Percentiles rank a stretch among this genome's conserved stretches.
Conservation (phyloP, 352 stramenopile species). For the Globisporangium acanthophoron region DNA sequence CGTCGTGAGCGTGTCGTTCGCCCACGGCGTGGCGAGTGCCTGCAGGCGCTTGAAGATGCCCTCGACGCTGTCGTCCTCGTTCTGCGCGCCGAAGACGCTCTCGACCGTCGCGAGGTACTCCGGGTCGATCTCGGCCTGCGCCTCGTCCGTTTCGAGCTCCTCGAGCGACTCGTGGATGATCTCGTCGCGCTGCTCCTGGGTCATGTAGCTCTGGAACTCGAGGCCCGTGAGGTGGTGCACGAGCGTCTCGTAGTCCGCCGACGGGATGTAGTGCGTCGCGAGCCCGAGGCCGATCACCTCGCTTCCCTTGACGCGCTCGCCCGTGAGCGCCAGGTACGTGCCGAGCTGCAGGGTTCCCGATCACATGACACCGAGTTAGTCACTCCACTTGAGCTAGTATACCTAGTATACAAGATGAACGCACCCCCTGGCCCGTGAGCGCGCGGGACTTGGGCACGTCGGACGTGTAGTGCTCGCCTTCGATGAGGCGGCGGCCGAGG, state of each 20-base stretch:
- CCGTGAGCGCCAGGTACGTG: constrained; percentile 94
- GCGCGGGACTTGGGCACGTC: constrained; percentile 68
- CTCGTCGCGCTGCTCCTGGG: constrained; percentile 75
- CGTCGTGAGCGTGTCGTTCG: constrained; percentile 67
- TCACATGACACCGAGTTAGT: background rate
- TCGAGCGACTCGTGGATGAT: constrained; percentile 82
- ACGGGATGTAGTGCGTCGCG: constrained; percentile 95
- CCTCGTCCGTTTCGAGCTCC: constrained; percentile 80
- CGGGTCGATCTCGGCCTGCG: constrained; percentile 72
- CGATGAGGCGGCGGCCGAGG: constrained; percentile 61
- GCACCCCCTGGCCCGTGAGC: constrained; percentile 65
- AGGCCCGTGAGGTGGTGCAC: constrained; percentile 83
- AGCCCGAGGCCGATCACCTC: constrained; percentile 92
- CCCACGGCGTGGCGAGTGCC: constrained; percentile 72
- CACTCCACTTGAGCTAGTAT: background rate
- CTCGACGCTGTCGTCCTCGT: constrained; percentile 70
- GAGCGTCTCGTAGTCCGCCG: constrained; percentile 83
- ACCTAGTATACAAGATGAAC: constrained; percentile 7
- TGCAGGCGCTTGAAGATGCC: constrained; percentile 54
- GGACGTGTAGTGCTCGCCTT: constrained; percentile 66
- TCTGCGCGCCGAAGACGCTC: constrained; percentile 65
- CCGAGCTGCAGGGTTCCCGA: constrained; percentile 44
- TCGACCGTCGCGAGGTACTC: constrained; percentile 77
- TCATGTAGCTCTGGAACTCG: constrained; percentile 59
- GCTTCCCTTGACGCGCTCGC: constrained; percentile 86